phyloP scores from a whole-genome alignment of 345 rosid genomes.

The Acer saccharum region DNA sequence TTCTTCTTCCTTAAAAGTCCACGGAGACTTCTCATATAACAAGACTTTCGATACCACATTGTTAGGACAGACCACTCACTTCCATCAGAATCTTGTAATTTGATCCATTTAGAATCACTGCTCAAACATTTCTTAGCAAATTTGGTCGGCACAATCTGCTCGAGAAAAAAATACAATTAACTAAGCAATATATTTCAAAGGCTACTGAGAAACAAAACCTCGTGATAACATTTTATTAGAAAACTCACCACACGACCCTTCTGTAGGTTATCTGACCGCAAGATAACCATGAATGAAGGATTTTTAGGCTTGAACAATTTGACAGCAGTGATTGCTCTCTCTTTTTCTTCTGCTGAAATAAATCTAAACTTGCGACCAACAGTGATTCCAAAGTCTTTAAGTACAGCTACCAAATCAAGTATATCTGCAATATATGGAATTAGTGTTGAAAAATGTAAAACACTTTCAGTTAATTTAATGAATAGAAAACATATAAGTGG shows the following conservation, averaged over 20 bases:
- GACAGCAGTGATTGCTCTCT: too few relatives aligned
- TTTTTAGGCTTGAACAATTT: too few relatives aligned
- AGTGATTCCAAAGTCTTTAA: too few relatives aligned
- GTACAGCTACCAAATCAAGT: too few relatives aligned
- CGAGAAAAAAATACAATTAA: background rate
- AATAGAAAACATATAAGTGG: background rate
- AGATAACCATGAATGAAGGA: too few relatives aligned
- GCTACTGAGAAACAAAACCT: background rate
- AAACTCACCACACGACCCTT: background rate
- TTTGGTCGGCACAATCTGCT: slow-evolving; percentile 16
- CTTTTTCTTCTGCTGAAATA: too few relatives aligned
- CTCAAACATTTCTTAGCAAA: slow-evolving; percentile 19
- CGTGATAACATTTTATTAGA: background rate
- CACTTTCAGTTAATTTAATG: too few relatives aligned
- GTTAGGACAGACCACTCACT: background rate
- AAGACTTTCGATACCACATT: background rate
- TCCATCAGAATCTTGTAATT: background rate
- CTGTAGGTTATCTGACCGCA: background rate
- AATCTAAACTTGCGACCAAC: too few relatives aligned
- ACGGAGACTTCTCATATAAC: background rate
- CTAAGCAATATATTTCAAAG: background rate
- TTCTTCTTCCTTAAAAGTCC: slow-evolving; percentile 12
- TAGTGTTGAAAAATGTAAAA: too few relatives aligned
- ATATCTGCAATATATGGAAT: too few relatives aligned
- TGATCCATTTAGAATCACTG: background rate